phyloP scores from a whole-genome alignment of 2,329 filamentous ascomycete genomes.

The Fusarium robinianum region DNA sequence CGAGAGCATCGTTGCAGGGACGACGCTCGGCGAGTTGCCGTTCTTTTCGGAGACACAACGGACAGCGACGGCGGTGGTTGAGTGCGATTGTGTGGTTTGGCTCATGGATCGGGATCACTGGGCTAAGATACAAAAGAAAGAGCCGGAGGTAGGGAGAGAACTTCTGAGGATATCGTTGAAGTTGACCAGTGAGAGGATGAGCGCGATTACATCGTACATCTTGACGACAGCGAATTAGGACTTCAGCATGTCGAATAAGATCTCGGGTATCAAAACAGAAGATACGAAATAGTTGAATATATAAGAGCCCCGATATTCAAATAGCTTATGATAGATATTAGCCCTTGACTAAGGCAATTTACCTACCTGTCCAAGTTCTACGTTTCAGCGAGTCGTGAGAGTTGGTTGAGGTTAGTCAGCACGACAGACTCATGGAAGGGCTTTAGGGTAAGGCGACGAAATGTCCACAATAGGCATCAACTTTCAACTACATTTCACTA shows the following conservation, averaged over 20 bases:
- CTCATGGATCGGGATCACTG: conserved; percentile 73
- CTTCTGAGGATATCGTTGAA: conserved; percentile 87
- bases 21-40: conserved; percentile 92
- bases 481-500: not conserved
- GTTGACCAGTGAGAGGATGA: conserved; percentile 92
- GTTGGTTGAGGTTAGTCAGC: conserved; percentile 23
- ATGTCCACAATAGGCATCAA: conserved; percentile 7
- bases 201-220: conserved; percentile 63
- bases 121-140: conserved; percentile 70
- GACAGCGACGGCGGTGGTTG: conserved; percentile 84
- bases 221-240: conserved; percentile 53
- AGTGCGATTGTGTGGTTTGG: conserved; percentile 84
- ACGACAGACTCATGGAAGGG: too few relatives aligned
- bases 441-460: not conserved
- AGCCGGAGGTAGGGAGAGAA: conserved; percentile 81
- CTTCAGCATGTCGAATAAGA: not conserved
- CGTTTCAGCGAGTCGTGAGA: too few relatives aligned
- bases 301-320: too few relatives aligned
- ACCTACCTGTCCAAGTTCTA: too few relatives aligned
- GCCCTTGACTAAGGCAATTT: too few relatives aligned
- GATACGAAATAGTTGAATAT: too few relatives aligned
- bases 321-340: too few relatives aligned
- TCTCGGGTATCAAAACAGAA: conserved; percentile 5
- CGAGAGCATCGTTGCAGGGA: conserved; percentile 91
- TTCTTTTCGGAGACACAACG: conserved; percentile 92